Evolutionary conservation across 2,329 filamentous ascomycete species (phyloP), one percentile per base, ranked within the genome.

Genomic region (Lachnellula subtilissima): DNA sequence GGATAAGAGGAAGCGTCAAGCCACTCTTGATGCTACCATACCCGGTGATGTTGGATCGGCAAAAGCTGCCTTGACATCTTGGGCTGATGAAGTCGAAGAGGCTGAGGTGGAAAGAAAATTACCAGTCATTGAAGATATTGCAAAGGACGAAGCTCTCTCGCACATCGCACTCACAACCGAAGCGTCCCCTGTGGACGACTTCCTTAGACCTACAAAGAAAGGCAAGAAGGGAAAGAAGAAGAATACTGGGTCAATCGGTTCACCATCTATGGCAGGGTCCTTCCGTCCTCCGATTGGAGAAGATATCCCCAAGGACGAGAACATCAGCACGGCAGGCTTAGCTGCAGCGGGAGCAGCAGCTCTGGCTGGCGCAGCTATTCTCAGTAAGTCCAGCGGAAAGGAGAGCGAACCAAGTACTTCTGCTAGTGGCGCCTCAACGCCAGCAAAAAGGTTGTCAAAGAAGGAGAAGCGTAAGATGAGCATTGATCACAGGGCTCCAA

Each of bases 191-290:
- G 53, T 56, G 35, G 64, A 69, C 47, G 61, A 65, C 36, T 68
- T 65, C 48, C 50, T 65, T 12, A 59, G 65, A 48, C 65, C 66
- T 46, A 63, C 62, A 19, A 71, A 72, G 55, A 73, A 74, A 51
- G 72, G 69, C 46, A 76, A 73, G 67, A 76, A 72, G 50, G 63
- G 67, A 23, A 72, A 72, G 60, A 68, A 67, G 67, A 69, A 56
- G 61, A 64, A 60, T 45, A 62, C 52, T n/a, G 42, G 32, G 23
- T 48, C 23, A 35, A 32, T 48, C 23, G 45, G 45, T 15, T 48
- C 45, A 19, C n/a, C n/a, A 23, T 45, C 23, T 15, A 35, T 45
- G 42, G n/a, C 54, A 23, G 58, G 59, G 14, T 52, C 50, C 22
- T 58, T 53, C 25, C 55, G 52, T 25, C 43, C 50, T 11, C 50